Evolutionary conservation across 108 stramenopile species (phyloP).

Genomic region (Cyclotella baltica): DNA sequence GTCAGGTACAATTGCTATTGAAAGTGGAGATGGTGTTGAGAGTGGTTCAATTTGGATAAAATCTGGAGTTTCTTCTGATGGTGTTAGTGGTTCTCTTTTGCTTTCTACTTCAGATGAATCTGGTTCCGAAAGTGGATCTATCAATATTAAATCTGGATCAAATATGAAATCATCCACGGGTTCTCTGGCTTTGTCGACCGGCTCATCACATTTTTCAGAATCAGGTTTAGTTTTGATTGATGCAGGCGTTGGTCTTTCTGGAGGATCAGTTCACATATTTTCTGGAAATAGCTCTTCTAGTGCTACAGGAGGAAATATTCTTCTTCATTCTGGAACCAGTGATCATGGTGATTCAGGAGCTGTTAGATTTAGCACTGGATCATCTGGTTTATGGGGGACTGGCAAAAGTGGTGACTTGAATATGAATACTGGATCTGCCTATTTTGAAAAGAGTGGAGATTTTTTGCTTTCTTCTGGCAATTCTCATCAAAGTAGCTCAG

Average conservation of each 20-base stretch:
- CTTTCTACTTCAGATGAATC: neutral
- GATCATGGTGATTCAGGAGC: constrained; percentile 16
- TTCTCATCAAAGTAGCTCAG: neutral
- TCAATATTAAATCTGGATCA: neutral
- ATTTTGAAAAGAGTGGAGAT: constrained; percentile 23
- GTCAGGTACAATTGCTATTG: constrained; percentile 21
- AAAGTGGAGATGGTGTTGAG: constrained; percentile 7
- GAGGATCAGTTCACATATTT: neutral
- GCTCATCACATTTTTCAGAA: neutral
- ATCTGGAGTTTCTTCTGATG: constrained; percentile 15
- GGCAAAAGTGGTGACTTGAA: constrained; percentile 17
- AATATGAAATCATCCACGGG: neutral
- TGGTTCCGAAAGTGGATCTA: neutral
- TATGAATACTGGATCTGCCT: constrained; percentile 2
- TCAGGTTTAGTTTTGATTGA: neutral
- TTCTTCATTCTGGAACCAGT: constrained; percentile 2
- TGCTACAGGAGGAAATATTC: neutral
- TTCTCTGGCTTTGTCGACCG: constrained; percentile 7
- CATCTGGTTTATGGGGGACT: neutral
- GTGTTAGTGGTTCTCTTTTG: constrained; percentile 13
- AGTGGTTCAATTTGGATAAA: constrained; percentile 29
- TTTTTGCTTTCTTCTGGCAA: neutral
- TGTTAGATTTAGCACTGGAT: neutral
- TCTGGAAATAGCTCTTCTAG: constrained; percentile 3
- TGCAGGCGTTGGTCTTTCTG: constrained; percentile 4